A percentile compares a stretch with the other conserved stretches of the same genome.
Evolutionary conservation across 352 stramenopile species (phyloP).

Genomic region (Phytophthora lateralis): DNA sequence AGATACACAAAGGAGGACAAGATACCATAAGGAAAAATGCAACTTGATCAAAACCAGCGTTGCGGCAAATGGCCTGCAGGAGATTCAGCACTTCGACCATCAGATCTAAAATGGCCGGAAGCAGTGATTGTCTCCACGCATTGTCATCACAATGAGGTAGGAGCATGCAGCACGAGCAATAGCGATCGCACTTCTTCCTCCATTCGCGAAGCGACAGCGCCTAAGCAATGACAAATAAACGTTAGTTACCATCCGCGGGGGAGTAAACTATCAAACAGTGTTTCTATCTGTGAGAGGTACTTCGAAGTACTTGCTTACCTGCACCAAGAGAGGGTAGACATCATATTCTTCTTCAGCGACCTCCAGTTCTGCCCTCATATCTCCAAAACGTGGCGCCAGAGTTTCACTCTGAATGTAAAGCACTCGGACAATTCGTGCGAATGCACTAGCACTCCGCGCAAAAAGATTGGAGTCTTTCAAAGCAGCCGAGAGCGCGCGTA

Average conservation of each 20-base stretch:
- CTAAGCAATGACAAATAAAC: constrained; percentile 22
- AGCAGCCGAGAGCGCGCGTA: constrained; percentile 26
- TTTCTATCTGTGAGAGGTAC: background rate
- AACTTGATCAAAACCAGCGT: constrained; percentile 21
- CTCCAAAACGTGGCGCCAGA: constrained; percentile 36
- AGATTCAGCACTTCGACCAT: constrained; percentile 44
- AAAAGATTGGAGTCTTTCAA: constrained; percentile 42
- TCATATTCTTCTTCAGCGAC: constrained; percentile 34
- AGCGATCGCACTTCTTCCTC: constrained; percentile 36
- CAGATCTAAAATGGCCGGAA: constrained; percentile 47
- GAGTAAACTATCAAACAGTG: background rate
- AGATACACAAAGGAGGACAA: background rate
- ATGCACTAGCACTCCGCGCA: constrained; percentile 23
- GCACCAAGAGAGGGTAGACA: constrained; percentile 43
- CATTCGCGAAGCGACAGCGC: constrained; percentile 49
- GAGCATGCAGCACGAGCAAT: constrained; percentile 35
- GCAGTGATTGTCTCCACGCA: constrained; percentile 39
- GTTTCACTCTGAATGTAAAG: constrained; percentile 27
- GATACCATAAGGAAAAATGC: constrained; percentile 42
- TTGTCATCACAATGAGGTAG: constrained; percentile 16
- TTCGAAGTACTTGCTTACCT: constrained; percentile 31
- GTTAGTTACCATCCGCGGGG: background rate
- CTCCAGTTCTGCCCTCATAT: constrained; percentile 34
- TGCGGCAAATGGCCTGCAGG: constrained; percentile 39
- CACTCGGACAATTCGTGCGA: constrained; percentile 42